Evolutionary conservation across 192 early-diverging fungal species (phyloP).

Genomic region (Backusella mclennaniae): DNA sequence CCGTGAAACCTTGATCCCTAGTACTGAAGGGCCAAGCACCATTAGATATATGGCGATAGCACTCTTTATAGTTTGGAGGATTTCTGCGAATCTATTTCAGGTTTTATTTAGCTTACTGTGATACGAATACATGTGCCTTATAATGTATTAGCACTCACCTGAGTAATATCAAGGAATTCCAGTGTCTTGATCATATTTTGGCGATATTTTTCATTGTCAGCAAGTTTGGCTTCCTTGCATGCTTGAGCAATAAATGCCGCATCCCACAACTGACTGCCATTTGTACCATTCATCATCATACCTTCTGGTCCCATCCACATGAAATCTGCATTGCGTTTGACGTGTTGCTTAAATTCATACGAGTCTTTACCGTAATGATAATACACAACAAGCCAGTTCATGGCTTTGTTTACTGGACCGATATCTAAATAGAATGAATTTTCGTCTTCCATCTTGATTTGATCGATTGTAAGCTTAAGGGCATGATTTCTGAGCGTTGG

Average conservation of each 20-base stretch:
- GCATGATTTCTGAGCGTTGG: constrained; percentile 63
- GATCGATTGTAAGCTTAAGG: constrained; percentile 70
- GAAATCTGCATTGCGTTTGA: constrained; percentile 73
- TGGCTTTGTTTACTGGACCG: constrained; percentile 92
- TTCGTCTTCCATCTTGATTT: constrained; percentile 85
- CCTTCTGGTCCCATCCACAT: constrained; percentile 92
- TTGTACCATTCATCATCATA: constrained; percentile 94
- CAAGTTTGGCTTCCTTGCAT: constrained; percentile 74
- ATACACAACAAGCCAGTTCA: constrained; percentile 89
- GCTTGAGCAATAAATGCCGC: constrained; percentile 88
- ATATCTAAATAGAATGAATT: constrained; percentile 89
- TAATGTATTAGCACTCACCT: constrained; percentile 32
- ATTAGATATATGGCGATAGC: constrained; percentile 79
- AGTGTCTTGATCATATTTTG: constrained; percentile 64
- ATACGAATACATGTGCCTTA: not conserved
- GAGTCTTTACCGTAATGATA: constrained; percentile 87
- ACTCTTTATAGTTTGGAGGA: constrained; percentile 60
- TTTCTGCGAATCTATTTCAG: constrained; percentile 65
- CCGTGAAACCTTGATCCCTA: constrained; percentile 90
- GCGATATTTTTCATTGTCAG: constrained; percentile 66
- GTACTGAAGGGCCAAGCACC: constrained; percentile 99
- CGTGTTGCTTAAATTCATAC: constrained; percentile 72
- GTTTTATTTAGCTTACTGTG: not conserved
- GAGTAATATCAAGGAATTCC: constrained; percentile 81
- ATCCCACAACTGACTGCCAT: constrained; percentile 98